A percentile compares a stretch with the other conserved stretches of the same genome.
Evolutionary conservation across 2,329 filamentous ascomycete genomes (phyloP).

Genomic region (Arthrobotrys musiformis): DNA sequence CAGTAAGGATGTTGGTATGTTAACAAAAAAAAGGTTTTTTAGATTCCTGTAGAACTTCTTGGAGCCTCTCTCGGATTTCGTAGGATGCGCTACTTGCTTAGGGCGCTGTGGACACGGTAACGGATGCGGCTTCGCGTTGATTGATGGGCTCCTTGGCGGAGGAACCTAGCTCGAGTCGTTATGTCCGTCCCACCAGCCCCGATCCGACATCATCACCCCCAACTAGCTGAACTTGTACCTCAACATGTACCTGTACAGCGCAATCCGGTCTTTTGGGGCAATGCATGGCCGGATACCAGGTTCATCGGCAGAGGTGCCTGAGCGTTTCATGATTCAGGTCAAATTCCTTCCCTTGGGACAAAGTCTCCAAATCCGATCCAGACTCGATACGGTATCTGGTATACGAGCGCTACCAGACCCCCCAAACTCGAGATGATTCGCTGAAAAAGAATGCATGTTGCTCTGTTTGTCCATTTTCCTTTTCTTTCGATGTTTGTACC

Average conservation of each 20-base stretch:
- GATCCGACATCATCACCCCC: too few species aligned
- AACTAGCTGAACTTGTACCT: not conserved
- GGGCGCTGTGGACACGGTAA: conserved; percentile 17
- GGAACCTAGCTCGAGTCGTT: not conserved
- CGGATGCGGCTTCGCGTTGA: conserved; percentile 23
- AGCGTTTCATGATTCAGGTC: conserved; percentile 8
- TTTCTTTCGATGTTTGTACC: too few species aligned
- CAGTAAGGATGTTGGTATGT: not conserved
- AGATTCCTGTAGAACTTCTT: not conserved
- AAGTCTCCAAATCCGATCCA: too few species aligned
- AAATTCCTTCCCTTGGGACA: not conserved
- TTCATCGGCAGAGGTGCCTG: not conserved
- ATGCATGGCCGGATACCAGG: not conserved
- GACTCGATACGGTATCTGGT: not conserved
- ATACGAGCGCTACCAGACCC: not conserved
- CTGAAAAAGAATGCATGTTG: too few species aligned
- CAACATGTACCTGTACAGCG: not conserved
- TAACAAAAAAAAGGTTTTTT: too few species aligned
- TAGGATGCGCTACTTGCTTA: not conserved
- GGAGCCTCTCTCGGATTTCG: too few species aligned
- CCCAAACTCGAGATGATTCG: too few species aligned
- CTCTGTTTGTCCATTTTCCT: too few species aligned
- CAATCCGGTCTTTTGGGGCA: not conserved
- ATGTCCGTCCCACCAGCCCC: conserved; percentile 12
- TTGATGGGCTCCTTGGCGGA: not conserved